phyloP scores from a whole-genome alignment of 2,329 filamentous ascomycete species.

The Triangularia verruculosa region DNA sequence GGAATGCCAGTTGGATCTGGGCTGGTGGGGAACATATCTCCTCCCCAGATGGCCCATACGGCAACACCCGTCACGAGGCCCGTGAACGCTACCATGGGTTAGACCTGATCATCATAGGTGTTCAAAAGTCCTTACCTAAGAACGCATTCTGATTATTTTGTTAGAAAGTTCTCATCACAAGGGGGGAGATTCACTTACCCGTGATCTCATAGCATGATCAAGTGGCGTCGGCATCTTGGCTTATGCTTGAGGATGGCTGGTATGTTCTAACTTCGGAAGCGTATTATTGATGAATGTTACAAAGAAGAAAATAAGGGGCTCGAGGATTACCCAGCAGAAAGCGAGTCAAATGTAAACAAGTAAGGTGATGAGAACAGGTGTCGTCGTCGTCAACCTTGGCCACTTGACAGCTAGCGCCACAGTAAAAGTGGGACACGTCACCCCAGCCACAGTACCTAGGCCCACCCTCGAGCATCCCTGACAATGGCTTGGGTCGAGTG shows the following conservation, averaged over 20 bases:
- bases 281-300: too few species aligned
- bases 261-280: neutral
- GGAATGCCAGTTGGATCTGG: constrained; percentile 75
- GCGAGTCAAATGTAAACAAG: neutral
- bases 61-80: constrained; percentile 79
- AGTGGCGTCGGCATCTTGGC: constrained; percentile 64
- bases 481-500: neutral
- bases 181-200: constrained; percentile 45
- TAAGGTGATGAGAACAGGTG: neutral
- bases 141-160: constrained; percentile 58
- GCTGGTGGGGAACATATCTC: constrained; percentile 74
- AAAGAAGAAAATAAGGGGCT: neutral
- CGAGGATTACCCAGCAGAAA: neutral
- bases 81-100: constrained; percentile 63
- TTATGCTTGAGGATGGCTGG: too few species aligned
- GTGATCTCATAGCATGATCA: constrained; percentile 67
- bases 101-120: constrained; percentile 13
- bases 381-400: constrained; percentile 5
- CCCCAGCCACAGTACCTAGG: constrained; percentile 6
- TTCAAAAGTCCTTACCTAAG: constrained; percentile 51
- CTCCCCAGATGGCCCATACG: constrained; percentile 80
- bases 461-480: neutral
- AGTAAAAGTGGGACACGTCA: constrained; percentile 8
- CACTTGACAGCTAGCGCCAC: neutral
- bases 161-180: neutral